Base-by-base conservation (phyloP, 2,329 filamentous ascomycete species). In the Beauveria asiatica region DNA sequence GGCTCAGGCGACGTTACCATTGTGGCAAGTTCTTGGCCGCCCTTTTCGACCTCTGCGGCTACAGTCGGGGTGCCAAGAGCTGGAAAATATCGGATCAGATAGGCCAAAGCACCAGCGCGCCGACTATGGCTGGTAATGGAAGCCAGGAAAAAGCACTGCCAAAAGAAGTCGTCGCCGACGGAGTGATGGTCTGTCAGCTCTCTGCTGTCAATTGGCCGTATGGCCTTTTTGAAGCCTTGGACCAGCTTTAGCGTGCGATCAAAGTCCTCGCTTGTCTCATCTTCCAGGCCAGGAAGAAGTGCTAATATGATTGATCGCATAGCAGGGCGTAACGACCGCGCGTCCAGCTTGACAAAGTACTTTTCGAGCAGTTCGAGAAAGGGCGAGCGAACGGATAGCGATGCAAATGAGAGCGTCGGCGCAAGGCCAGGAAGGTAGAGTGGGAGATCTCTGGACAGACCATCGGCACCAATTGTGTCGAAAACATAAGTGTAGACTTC, bases 231-330 rank as follows among this genome's bases (percentile, higher is more conserved):
- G 70, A 97, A 85, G 60, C 83, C 85, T 66, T 94, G 88, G 51
- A 97, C 72, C 10, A 96, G 83, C 61, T 82, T 83, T 60, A 96
- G 72, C 1, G 92, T 95, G 58, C 89, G 83, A 64, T 97, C 93
- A 72, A 97, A 99, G 70, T 99, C 95, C 70, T 99, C 94, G 65
- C 92, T 95, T 9, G 91, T 95, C 72, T 97, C 94, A 65, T 99
- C 94, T 72, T 99, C 94, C 3, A 99, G 75, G 0, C 92, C 94
- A 0, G 94, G 94, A 3, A 99, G 78, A 33, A 99, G 78, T n/a
- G 90, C 88, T 21, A 99, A 77, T 62, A 97, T 86, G 16, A 97
- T 84, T 8, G 92, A 89, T 73, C 96, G 97, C 74, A 97, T 81
- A 1, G 93, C 92, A 3, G 94, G 92, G 17, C 93, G 84, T 50